phyloP scores from a whole-genome alignment of 306 rosid genomes.

The Cicer cuneatum region DNA sequence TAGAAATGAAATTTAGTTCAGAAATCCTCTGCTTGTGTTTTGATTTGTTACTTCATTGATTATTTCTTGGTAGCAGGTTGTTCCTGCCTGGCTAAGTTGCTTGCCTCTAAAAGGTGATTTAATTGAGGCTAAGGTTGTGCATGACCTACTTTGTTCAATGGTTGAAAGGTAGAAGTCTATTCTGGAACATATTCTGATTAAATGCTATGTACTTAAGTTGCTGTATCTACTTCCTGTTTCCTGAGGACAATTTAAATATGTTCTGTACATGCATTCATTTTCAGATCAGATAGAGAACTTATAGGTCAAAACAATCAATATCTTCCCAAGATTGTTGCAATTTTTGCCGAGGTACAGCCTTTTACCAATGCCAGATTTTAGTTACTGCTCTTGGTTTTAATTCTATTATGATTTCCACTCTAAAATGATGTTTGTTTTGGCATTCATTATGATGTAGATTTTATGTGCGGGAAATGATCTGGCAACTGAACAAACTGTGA shows the following conservation, averaged over 20 bases:
- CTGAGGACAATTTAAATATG: neutral
- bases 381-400: conserved; percentile 8
- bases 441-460: conserved; percentile 55
- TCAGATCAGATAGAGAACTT: conserved; percentile 75
- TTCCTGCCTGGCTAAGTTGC: conserved; percentile 78
- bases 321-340: conserved; percentile 72
- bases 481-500: conserved; percentile 84
- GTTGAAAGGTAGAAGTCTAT: conserved; percentile 64
- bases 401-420: conserved; percentile 4
- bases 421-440: conserved; percentile 21
- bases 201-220: conserved; percentile 11
- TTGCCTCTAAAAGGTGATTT: conserved; percentile 79
- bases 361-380: conserved; percentile 10
- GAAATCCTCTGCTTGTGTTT: conserved; percentile 7
- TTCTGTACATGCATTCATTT: conserved; percentile 35
- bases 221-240: neutral
- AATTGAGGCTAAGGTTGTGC: conserved; percentile 75
- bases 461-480: conserved; percentile 85
- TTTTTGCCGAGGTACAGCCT: conserved; percentile 70
- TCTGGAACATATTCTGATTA: conserved; percentile 32
- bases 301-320: conserved; percentile 73
- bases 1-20: conserved; percentile 26
- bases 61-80: conserved; percentile 53
- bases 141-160: conserved; percentile 76
- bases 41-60: conserved; percentile 31